phyloP scores from a whole-genome alignment of 2,329 filamentous ascomycete species.

The Trichophyton verrucosum region DNA sequence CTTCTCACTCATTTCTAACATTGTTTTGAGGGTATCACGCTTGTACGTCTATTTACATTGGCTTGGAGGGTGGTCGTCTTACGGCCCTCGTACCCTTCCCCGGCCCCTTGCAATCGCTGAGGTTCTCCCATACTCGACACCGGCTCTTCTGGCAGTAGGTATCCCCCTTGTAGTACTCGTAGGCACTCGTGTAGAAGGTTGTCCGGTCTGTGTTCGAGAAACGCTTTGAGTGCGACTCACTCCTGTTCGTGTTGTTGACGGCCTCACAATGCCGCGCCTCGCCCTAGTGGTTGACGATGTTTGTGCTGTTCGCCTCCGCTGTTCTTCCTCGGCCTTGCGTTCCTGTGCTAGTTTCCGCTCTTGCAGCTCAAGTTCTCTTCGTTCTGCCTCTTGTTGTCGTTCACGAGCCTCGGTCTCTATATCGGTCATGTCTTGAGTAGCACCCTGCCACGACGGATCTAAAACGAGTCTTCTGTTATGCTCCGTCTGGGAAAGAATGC shows the following conservation, averaged over 20 bases:
- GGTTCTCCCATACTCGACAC: constrained; percentile 30
- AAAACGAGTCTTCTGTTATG: constrained; percentile 90
- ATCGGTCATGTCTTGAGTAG: constrained; percentile 72
- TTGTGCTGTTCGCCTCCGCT: constrained; percentile 25
- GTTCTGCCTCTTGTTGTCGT: constrained; percentile 64
- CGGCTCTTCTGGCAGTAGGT: constrained; percentile 23
- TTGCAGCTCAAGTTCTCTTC: constrained; percentile 66
- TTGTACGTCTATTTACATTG: neutral
- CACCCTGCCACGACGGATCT: constrained; percentile 79
- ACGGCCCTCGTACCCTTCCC: constrained; percentile 17
- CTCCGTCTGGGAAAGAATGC: constrained; percentile 91
- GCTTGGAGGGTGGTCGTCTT: neutral
- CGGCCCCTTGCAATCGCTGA: constrained; percentile 26
- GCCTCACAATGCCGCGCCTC: constrained; percentile 22
- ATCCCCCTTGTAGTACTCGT: constrained; percentile 20
- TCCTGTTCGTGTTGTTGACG: constrained; percentile 14
- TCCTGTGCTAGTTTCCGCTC: constrained; percentile 58
- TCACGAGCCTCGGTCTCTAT: constrained; percentile 66
- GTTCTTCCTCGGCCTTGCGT: constrained; percentile 39
- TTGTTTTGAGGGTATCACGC: neutral
- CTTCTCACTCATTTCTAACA: neutral
- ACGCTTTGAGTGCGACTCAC: constrained; percentile 27
- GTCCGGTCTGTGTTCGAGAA: constrained; percentile 14
- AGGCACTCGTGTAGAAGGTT: constrained; percentile 12
- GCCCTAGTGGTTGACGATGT: constrained; percentile 19